Percentiles rank a stretch among this genome's conserved stretches.
These are phyloP conservation scores for Scalesia atractyloides DNA, from an alignment of 129 eudicot genomes.

Conservation along the genomic window DNA sequence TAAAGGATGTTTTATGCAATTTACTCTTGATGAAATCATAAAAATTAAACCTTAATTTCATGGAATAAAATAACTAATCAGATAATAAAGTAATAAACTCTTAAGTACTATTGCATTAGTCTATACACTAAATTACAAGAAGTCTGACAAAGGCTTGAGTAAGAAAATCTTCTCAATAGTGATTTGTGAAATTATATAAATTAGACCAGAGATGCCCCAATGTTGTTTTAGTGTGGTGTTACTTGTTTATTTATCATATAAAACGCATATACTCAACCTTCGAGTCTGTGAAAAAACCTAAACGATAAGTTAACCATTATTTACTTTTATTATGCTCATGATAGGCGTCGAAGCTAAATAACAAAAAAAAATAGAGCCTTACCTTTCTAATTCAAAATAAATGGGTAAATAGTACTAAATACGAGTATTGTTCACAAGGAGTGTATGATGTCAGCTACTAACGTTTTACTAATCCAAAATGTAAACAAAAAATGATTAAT, in stretches of 20 bases:
- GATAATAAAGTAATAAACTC: background rate
- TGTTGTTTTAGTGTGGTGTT: background rate
- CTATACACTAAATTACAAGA: background rate
- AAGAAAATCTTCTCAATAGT: too few species aligned
- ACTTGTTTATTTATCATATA: background rate
- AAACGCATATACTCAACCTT: too few species aligned
- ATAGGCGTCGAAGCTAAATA: too few species aligned
- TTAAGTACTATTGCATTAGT: background rate
- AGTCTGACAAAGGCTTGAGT: background rate
- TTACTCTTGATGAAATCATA: too few species aligned
- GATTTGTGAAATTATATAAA: background rate
- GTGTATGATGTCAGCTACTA: too few species aligned
- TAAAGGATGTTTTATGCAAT: too few species aligned
- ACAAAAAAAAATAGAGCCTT: too few species aligned
- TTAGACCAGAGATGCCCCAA: background rate
- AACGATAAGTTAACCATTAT: background rate
- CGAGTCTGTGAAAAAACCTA: background rate
- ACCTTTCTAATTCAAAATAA: too few species aligned
- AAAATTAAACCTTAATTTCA: background rate
- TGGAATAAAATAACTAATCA: background rate
- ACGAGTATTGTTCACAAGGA: too few species aligned
- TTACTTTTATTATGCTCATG: background rate
- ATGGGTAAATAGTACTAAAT: too few species aligned
- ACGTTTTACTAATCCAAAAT: too few species aligned
- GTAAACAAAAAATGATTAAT: too few species aligned